A percentile compares a stretch with the other conserved stretches of the same genome.
These are phyloP conservation scores for Actinidia arguta DNA, from an alignment of 179 eudicot species.

Conservation along the genomic window DNA sequence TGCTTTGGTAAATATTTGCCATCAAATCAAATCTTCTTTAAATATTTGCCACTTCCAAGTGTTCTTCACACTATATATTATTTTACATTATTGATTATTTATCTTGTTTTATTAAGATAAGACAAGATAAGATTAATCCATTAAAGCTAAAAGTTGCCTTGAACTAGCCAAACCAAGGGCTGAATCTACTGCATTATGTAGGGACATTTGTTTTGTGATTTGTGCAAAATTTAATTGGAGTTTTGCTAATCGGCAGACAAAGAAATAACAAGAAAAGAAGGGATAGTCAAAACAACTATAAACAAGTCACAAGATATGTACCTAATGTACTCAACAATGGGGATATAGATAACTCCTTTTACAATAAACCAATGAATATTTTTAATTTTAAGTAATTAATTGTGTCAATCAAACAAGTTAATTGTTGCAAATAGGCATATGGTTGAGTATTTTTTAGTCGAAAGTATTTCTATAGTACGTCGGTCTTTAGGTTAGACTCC, in stretches of 20 bases:
- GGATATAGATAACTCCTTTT: not conserved
- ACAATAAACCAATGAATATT: too few species aligned
- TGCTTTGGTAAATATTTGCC: slow-evolving; percentile 1
- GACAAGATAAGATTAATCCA: not conserved
- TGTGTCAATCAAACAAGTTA: too few species aligned
- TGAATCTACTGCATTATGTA: not conserved
- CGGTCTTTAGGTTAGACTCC: too few species aligned
- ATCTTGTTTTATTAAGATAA: not conserved
- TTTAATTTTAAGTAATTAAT: too few species aligned
- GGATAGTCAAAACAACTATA: not conserved
- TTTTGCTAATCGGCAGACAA: slow-evolving; percentile 18
- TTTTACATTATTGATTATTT: not conserved
- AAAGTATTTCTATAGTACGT: too few species aligned
- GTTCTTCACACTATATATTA: not conserved
- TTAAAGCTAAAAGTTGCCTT: not conserved
- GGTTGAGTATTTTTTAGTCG: too few species aligned
- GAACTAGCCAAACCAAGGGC: not conserved
- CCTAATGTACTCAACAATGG: not conserved
- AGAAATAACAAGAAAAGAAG: too few species aligned
- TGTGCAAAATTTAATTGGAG: not conserved
- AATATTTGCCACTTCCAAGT: slow-evolving; percentile 20
- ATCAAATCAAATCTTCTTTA: slow-evolving; percentile 20
- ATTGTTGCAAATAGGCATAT: too few species aligned
- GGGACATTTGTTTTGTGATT: not conserved
- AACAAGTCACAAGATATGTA: not conserved